These are phyloP conservation scores for Rheum nobile DNA, from an alignment of 148 eudicot genomes.

Conservation along the genomic window DNA sequence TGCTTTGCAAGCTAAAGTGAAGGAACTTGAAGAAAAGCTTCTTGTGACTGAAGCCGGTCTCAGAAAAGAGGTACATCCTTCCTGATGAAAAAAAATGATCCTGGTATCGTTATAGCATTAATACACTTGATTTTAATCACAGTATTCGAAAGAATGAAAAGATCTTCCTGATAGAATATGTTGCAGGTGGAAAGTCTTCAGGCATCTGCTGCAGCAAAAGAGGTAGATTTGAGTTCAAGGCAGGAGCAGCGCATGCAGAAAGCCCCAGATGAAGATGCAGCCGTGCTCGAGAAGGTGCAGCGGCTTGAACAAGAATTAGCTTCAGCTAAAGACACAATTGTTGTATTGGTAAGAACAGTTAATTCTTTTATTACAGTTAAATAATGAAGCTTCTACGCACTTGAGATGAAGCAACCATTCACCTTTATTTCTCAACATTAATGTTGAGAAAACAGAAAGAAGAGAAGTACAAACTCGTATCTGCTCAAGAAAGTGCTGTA, in stretches of 20 bases:
- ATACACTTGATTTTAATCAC: not conserved
- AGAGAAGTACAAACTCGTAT: slow-evolving; percentile 15
- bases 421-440: not conserved
- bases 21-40: slow-evolving; percentile 45
- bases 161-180: not conserved
- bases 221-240: no score
- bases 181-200: slow-evolving; percentile 21
- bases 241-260: no score
- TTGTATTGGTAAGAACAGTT: slow-evolving; percentile 21
- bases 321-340: slow-evolving; percentile 15
- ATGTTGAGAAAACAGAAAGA: slow-evolving; percentile 42
- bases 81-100: not conserved
- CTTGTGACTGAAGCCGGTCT: slow-evolving; percentile 32
- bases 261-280: no score
- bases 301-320: slow-evolving; percentile 32
- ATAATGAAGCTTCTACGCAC: no score
- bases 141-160: not conserved
- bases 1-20: slow-evolving; percentile 27
- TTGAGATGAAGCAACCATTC: not conserved
- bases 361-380: not conserved
- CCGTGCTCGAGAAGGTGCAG: no score
- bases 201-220: no score
- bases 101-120: not conserved
- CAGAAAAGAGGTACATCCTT: slow-evolving; percentile 37
- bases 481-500: not conserved